Conservation (phyloP, 163 green algal genomes). For the Scenedesmus sp. region DNA sequence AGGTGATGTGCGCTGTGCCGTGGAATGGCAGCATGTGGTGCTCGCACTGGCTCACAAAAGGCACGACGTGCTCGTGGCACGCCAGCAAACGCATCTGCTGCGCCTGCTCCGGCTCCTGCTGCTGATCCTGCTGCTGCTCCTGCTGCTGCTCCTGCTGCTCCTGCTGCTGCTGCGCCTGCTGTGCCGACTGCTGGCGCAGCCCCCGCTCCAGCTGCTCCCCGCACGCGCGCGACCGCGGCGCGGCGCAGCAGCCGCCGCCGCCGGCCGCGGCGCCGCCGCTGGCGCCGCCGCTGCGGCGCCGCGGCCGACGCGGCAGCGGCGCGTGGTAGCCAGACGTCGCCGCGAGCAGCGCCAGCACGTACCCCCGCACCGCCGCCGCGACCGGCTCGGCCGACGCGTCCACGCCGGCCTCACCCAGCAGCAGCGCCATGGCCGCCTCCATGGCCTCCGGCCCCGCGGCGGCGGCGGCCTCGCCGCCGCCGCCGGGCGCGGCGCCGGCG, state of each 20-base stretch:
- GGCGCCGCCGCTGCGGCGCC: too few species aligned
- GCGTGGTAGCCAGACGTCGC: constrained; percentile 73
- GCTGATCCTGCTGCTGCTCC: constrained; percentile 2
- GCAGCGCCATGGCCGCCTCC: constrained; percentile 57
- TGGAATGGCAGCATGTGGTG: constrained; percentile 98
- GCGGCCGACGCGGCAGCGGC: too few species aligned
- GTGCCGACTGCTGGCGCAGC: constrained; percentile 11
- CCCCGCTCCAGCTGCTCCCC: neutral
- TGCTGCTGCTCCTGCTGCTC: constrained; percentile 6
- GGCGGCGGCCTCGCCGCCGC: neutral
- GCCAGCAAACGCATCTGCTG: neutral
- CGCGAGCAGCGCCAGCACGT: constrained; percentile 70
- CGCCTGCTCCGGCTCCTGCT: neutral
- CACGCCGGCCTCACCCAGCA: constrained; percentile 67
- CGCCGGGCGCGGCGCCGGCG: too few species aligned
- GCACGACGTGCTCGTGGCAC: constrained; percentile 32
- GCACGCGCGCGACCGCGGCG: too few species aligned
- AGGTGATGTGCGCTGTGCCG: constrained; percentile 75
- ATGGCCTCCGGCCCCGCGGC: constrained; percentile 56
- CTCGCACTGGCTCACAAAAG: constrained; percentile 87
- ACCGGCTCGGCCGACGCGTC: constrained; percentile 47
- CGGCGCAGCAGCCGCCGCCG: too few species aligned
- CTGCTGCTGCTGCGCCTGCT: constrained; percentile 9
- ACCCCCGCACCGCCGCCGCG: constrained; percentile 54
- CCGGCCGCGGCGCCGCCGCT: too few species aligned